These are phyloP conservation scores for Calonectria pauciramosa DNA, from an alignment of 2,329 filamentous ascomycete genomes.

Conservation along the genomic window DNA sequence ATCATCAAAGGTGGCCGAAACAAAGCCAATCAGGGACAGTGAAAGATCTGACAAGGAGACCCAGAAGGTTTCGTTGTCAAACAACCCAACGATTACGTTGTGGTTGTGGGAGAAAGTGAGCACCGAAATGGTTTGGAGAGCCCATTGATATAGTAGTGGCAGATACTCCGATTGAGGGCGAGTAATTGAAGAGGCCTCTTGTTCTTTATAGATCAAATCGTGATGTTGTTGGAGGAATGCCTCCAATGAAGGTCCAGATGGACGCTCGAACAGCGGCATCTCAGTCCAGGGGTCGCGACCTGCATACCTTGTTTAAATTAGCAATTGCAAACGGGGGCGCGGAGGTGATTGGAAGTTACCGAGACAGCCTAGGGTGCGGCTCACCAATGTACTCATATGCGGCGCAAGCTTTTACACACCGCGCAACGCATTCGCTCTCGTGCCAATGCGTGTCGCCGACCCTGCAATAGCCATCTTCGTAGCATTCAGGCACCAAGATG, in stretches of 20 bases:
- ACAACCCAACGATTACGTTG: not conserved
- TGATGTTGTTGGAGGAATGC: not conserved
- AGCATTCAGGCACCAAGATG: not conserved
- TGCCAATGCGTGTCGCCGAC: conserved; percentile 4
- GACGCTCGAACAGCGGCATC: conserved; percentile 8
- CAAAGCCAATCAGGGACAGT: conserved; percentile 6
- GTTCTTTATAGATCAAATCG: not conserved
- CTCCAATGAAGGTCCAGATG: not conserved
- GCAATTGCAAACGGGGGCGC: not conserved
- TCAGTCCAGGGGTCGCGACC: conserved; percentile 14
- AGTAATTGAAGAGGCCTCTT: not conserved
- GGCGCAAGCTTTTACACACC: conserved; percentile 7
- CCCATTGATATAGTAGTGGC: conserved; percentile 15
- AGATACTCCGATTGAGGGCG: not conserved
- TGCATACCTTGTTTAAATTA: not conserved
- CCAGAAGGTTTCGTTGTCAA: not conserved
- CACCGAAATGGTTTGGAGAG: not conserved
- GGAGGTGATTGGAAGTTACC: not conserved
- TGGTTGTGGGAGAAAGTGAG: conserved; percentile 1
- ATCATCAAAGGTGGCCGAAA: not conserved
- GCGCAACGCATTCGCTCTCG: not conserved
- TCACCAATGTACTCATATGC: conserved; percentile 11
- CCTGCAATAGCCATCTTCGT: not conserved
- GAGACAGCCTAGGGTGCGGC: not conserved
- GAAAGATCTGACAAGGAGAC: conserved; percentile 8